phyloP scores from a whole-genome alignment of 805 yeast species.

The Monosporozyma yasuniensis region DNA sequence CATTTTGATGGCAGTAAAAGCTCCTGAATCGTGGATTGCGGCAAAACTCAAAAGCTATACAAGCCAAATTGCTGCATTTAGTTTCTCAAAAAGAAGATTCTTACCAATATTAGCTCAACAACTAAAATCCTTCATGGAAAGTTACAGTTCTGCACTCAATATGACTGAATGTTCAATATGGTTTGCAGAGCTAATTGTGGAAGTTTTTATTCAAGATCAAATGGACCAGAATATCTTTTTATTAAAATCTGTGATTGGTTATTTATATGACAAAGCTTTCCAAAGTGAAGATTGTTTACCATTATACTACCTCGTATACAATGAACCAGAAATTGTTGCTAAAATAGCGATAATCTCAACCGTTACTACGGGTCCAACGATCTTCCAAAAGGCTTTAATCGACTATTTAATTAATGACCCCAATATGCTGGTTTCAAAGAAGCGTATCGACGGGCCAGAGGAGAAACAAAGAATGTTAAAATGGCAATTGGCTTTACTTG shows the following conservation, averaged over 20 bases:
- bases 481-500: conserved; percentile 3
- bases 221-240: conserved; percentile 47
- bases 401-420: not conserved
- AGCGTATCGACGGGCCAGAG: conserved; percentile 56
- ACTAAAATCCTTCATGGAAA: conserved; percentile 26
- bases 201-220: conserved; percentile 42
- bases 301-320: conserved; percentile 44
- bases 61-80: conserved; percentile 36
- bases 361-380: conserved; percentile 21
- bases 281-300: conserved; percentile 14
- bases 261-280: conserved; percentile 37
- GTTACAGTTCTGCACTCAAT: not conserved
- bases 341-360: conserved; percentile 43
- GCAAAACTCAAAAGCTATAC: conserved; percentile 21
- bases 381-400: not conserved
- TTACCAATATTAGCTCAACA: conserved; percentile 50
- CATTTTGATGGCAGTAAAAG: conserved; percentile 32
- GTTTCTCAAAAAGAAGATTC: conserved; percentile 59
- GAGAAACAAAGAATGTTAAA: conserved; percentile 55
- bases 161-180: conserved; percentile 28
- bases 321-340: conserved; percentile 47
- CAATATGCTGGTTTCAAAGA: conserved; percentile 16
- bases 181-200: conserved; percentile 42
- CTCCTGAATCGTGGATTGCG: conserved; percentile 17
- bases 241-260: conserved; percentile 50